phyloP scores from a whole-genome alignment of 208 protist genomes.

The Phytomonas sp. region DNA sequence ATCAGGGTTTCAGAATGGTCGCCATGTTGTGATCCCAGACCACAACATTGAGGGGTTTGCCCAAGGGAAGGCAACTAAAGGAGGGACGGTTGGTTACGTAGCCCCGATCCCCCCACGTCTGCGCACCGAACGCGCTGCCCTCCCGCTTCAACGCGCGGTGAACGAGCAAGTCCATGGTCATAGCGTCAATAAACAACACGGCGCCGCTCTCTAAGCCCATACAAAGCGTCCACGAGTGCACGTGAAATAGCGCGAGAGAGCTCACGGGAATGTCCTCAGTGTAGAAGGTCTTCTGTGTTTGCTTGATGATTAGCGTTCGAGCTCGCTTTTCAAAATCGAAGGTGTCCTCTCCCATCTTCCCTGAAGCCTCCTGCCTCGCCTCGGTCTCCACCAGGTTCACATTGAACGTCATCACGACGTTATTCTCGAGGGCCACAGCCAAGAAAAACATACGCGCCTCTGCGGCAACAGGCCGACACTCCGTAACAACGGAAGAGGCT shows the following conservation, averaged over 20 bases:
- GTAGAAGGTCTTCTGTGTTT: constrained; percentile 22
- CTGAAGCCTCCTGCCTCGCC: too few species aligned
- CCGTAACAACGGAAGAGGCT: too few species aligned
- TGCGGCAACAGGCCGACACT: too few species aligned
- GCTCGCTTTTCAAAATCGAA: constrained; percentile 10
- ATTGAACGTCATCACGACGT: constrained; percentile 36
- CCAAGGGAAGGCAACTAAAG: constrained; percentile 19
- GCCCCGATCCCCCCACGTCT: constrained; percentile 9
- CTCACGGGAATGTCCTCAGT: constrained; percentile 51
- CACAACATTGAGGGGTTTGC: constrained; percentile 22
- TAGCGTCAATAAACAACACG: constrained; percentile 49
- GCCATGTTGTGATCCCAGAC: constrained; percentile 55
- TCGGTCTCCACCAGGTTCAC: constrained; percentile 8
- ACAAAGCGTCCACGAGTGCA: constrained; percentile 38
- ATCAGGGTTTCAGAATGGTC: constrained; percentile 29
- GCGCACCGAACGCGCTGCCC: constrained; percentile 14
- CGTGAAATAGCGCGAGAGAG: constrained; percentile 35
- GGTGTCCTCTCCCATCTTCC: constrained; percentile 6
- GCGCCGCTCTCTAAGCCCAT: constrained; percentile 66
- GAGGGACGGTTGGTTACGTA: constrained; percentile 10
- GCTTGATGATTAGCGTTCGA: constrained; percentile 5
- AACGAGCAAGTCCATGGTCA: constrained; percentile 43
- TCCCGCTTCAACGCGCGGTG: constrained; percentile 24
- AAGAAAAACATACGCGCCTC: constrained; percentile 6
- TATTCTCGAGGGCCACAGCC: constrained; percentile 34